Base-by-base conservation (phyloP, 1,284 basidiomycete genomes). In the Microbotryomycetes sp. region DNA sequence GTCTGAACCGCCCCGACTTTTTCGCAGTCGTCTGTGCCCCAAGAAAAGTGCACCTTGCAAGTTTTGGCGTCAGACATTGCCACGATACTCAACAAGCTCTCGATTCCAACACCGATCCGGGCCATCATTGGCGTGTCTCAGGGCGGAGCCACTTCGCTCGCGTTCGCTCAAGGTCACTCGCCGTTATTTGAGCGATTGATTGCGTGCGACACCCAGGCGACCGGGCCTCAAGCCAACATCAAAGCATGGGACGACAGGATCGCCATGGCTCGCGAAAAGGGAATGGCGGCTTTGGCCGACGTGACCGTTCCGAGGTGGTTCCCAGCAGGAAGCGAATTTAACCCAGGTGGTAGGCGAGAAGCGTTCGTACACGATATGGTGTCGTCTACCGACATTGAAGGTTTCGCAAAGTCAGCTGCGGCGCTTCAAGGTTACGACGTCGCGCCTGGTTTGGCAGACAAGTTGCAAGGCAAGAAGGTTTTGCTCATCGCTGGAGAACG, bases 161-260 rank as follows among this genome's bases (percentile, higher is more conserved):
- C 73, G 7, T 75, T 78, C 58, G 75, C 73, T 5, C 70, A 75
- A n/a, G 61, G 70, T 26, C 75, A 78, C 62, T 64, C 74, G 1
- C 58, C 69, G 9, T 65, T 72, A 16, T 71, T 73, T 56, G 59
- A 70, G 28, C 67, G 71, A 53, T 58, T 78, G 52, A 62, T 78
- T 28, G 73, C 74, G 1, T 78, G 77, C 68, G 77, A 78, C 62
- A 78, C 77, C 2, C 77, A 78, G 61, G 73, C 77, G 59, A 71
- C 72, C 62, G 63, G 68, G 13, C 77, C 77, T 11, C 73, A 71
- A 16, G 77, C 76, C 41, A 78, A 77, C 67, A 65, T 64, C 16
- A 70, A 67, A 18, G 76, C 77, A 0, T 78, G 77, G 77, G 74
- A 78, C 62, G 76, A 78, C 24, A 72, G 77, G 18, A 77, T 78